Conservation (phyloP, 225 moss, liverwort and hornwort species). For the Thuidium tamariscinum region DNA sequence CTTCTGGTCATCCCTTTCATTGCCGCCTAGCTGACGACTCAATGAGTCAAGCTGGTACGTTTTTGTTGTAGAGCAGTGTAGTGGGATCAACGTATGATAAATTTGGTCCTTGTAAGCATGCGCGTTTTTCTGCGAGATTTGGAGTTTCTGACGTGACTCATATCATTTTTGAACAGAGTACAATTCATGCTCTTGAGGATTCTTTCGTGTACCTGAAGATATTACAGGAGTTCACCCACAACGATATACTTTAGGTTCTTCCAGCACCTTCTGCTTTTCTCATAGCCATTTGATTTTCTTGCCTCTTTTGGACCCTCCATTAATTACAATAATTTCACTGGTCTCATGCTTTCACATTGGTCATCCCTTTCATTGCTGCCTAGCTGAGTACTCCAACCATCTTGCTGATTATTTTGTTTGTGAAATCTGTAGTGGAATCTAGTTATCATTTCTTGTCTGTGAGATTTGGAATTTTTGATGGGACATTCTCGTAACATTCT, state of each 20-base stretch:
- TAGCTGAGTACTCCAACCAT: not conserved
- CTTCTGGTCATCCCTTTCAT: conserved; percentile 67
- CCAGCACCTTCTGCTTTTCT: not conserved
- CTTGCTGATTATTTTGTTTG: not conserved
- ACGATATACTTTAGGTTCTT: not conserved
- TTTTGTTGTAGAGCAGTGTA: not conserved
- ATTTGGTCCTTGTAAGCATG: not conserved
- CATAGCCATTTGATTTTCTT: not conserved
- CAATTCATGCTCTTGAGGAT: not conserved
- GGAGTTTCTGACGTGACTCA: not conserved
- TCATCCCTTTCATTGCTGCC: not conserved
- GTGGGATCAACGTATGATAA: not conserved
- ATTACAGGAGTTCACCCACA: not conserved
- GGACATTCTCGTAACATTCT: not conserved
- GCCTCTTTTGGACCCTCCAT: not conserved
- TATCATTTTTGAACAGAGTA: not conserved
- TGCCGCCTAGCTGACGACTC: conserved; percentile 29
- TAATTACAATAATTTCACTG: not conserved
- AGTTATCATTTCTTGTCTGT: not conserved
- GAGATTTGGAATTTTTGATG: too few relatives aligned
- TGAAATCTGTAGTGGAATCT: not conserved
- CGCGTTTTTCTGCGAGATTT: not conserved
- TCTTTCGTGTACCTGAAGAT: not conserved
- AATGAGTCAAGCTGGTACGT: not conserved
- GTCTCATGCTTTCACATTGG: not conserved